Evolutionary conservation across 495 filamentous ascomycete species (phyloP), one percentile per base, ranked within the genome.

Genomic region (Penicillium desertorum): DNA sequence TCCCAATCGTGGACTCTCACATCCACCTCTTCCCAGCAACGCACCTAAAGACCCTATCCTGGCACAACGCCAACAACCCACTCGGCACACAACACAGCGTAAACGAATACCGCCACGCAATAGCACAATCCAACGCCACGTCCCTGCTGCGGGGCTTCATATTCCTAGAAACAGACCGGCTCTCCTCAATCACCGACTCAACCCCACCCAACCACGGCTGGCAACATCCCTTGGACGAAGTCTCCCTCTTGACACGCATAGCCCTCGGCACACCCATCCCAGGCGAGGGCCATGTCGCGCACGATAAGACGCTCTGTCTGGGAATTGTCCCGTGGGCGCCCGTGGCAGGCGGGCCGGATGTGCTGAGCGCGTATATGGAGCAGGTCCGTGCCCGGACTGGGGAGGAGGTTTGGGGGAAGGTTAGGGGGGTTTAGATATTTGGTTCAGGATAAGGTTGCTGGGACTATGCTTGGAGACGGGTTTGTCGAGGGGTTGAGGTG

Each of bases 301-400:
- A 66, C 0, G 81, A 91, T 25, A 70, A 68, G 11, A 62, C 73
- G 20, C 68, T 85, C 3, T 84, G 88, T 57, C 67, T 86, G 16
- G 91, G 79, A 0, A 81, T 90, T 59, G 78, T 96, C 3, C 86
- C 89, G 0, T 96, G 89, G 88, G 91, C 88, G n/a, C 92, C 91
- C 1, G 54, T 96, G 14, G 78, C 83, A 2, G 78, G 77, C 9
- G 89, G 90, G 0, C 66, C 79, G 3, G 66, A 62, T 22, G 71
- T 67, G 2, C 54, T 82, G 30, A 69, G 75, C 52, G 65, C 62
- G 63, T 89, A 86, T 60, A 69, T 88, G 52, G 68, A 60, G 4
- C 59, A 66, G 25, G 84, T 79, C 1, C 64, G 62, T 41, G 60
- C 65, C 47, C 61, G 76, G 14, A 66, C 70, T 16, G 65, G 67